These are phyloP conservation scores for Xylaria sp. DNA, from an alignment of 2,329 filamentous ascomycete species.

Conservation along the genomic window DNA sequence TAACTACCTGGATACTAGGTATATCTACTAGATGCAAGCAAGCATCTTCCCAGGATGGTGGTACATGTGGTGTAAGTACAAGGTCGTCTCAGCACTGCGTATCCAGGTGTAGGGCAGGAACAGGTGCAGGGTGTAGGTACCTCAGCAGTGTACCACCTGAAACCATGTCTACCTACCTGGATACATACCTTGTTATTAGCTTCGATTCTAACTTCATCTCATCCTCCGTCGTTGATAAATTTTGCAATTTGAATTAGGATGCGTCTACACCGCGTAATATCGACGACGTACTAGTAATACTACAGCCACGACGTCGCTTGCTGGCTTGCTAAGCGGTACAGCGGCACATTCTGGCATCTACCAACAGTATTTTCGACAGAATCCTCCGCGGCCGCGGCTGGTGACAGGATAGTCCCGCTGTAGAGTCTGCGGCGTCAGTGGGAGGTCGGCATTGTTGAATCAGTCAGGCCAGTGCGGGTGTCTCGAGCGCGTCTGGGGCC, in stretches of 20 bases:
- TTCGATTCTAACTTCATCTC: conserved; percentile 10
- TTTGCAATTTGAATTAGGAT: not conserved
- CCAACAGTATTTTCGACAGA: conserved; percentile 13
- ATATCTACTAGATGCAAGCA: too few relatives aligned
- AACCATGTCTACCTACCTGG: not conserved
- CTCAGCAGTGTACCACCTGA: not conserved
- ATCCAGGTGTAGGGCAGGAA: not conserved
- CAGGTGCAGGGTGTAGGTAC: not conserved
- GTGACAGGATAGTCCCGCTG: conserved; percentile 23
- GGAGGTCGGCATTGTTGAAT: not conserved
- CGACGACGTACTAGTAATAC: conserved; percentile 10
- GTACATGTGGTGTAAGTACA: too few relatives aligned
- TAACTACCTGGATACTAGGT: too few relatives aligned
- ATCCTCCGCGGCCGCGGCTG: conserved; percentile 16
- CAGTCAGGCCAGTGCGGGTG: not conserved
- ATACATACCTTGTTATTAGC: conserved; percentile 2
- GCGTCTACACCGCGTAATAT: not conserved
- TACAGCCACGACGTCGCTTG: not conserved
- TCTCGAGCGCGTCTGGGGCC: not conserved
- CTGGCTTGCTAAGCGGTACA: conserved; percentile 7
- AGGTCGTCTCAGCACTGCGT: not conserved
- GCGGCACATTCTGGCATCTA: conserved; percentile 6
- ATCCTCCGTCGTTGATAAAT: not conserved
- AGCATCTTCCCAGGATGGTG: not conserved
- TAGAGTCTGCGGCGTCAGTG: conserved; percentile 12